Evolutionary conservation across 2,329 filamentous ascomycete genomes (phyloP), one percentile per base, ranked within the genome.

Genomic region (Aureobasidium sp.): DNA sequence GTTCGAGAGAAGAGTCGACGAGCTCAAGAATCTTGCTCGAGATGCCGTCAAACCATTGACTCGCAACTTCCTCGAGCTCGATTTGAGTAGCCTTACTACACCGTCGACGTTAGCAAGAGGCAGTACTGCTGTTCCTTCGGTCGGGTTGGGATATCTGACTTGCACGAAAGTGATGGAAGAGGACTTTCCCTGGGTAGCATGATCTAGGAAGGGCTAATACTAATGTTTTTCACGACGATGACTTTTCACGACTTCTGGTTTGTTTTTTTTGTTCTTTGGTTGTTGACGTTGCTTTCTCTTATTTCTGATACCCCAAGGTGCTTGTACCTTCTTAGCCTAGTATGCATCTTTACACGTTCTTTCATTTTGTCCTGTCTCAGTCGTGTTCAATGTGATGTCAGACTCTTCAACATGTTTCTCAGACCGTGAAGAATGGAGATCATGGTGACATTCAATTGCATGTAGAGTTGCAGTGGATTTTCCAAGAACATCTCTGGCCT

Each of bases 1-100:
- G 4, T 96, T 97, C 68, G 93, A 97, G 78, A 86, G 89, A 70
- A 83, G 91, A 62, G 82, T 97, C 67, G 91, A 96, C 63, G 92
- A 97, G 78, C 80, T 97, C 61, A 97, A 96, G 77, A 82, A 83
- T 62, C 82, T 93, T 70, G 93, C 92, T 7, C 81, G 89, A 59
- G 90, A 96, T 69, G 80, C 88, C 17, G 92, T 97, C 8, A 86
- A 87, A 63, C 92, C 92, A 4, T 78, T 97, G 13, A 95, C 95
- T 87, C 83, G 88, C 57, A 94, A 90, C 70, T 89, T 87, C 58
- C 80, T 97, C 13, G 90, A 96, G 74, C 81, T 96, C 52, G 91
- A 96, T 72, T 73, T 90, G 60, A 64, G 67, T 34, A 68, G 66
- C 51, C 34, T 37, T 15, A 26, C 20, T 39, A 17, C 9, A 0